phyloP scores from a whole-genome alignment of 2,329 filamentous ascomycete genomes.

The Sclerotinia spermophila region DNA sequence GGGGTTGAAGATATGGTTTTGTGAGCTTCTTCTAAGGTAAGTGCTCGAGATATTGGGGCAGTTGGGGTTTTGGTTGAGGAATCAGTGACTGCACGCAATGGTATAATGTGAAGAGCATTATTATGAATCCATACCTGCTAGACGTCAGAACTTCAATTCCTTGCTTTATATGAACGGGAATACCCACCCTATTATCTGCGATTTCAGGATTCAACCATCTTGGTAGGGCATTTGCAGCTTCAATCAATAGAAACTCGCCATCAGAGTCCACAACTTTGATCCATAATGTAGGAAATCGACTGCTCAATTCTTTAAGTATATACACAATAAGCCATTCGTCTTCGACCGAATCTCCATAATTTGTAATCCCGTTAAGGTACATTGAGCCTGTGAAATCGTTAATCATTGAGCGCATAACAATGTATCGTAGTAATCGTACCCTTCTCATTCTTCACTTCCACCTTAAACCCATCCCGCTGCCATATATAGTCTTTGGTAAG shows the following conservation, averaged over 20 bases:
- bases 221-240: conserved; percentile 84
- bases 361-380: conserved; percentile 73
- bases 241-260: conserved; percentile 91
- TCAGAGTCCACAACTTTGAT: conserved; percentile 80
- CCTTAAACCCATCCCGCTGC: conserved; percentile 81
- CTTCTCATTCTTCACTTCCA: conserved; percentile 51
- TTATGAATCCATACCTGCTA: conserved; percentile 75
- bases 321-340: conserved; percentile 98
- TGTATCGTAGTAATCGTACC: conserved; percentile 43
- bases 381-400: conserved; percentile 43
- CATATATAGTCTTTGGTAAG: conserved; percentile 87
- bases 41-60: conserved; percentile 39
- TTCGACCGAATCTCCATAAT: conserved; percentile 91
- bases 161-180: neutral
- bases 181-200: conserved; percentile 67
- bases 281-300: conserved; percentile 70
- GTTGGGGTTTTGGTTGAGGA: conserved; percentile 39
- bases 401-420: neutral
- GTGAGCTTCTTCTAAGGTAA: conserved; percentile 65
- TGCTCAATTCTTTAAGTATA: conserved; percentile 76
- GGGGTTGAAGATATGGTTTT: conserved; percentile 54
- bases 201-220: conserved; percentile 90
- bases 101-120: conserved; percentile 71
- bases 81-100: conserved; percentile 43
- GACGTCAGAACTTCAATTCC: conserved; percentile 22